phyloP scores from a whole-genome alignment of 805 yeast genomes.

The Wickerhamomyces pijperi region DNA sequence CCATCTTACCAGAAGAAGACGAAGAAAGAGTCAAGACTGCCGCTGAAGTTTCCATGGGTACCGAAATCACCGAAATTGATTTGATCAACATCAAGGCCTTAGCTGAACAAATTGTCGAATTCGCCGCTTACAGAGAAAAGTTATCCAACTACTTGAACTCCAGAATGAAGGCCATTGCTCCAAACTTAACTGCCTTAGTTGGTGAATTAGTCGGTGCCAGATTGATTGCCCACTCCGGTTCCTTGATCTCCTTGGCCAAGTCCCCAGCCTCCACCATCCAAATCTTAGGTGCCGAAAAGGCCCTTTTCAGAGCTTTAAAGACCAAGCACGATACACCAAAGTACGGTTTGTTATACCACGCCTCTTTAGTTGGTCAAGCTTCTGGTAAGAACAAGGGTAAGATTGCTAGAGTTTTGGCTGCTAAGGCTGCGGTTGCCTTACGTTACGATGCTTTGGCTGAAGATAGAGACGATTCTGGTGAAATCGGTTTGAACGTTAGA shows the following conservation, averaged over 20 bases:
- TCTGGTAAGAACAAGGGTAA: constrained; percentile 97
- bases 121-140: constrained; percentile 94
- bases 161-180: constrained; percentile 99
- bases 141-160: constrained; percentile 81
- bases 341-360: constrained; percentile 94
- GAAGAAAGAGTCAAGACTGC: constrained; percentile 91
- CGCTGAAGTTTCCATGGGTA: constrained; percentile 99
- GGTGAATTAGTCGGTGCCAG: constrained; percentile 99
- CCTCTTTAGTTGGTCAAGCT: constrained; percentile 96
- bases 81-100: constrained; percentile 77
- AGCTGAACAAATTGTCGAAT: constrained; percentile 94
- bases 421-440: constrained; percentile 93
- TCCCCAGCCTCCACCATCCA: constrained; percentile 98
- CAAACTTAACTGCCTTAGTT: constrained; percentile 87
- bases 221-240: constrained; percentile 94
- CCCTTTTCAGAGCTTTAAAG: constrained; percentile 94
- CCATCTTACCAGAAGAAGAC: constrained; percentile 83
- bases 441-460: constrained; percentile 96
- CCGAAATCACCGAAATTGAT: constrained; percentile 91
- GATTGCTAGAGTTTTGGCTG: constrained; percentile 97
- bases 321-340: constrained; percentile 98
- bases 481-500: constrained; percentile 83
- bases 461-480: constrained; percentile 93
- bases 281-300: constrained; percentile 98
- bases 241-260: constrained; percentile 87